Base-by-base conservation (phyloP, 2,329 filamentous ascomycete genomes). In the Colletotrichum tofieldiae region DNA sequence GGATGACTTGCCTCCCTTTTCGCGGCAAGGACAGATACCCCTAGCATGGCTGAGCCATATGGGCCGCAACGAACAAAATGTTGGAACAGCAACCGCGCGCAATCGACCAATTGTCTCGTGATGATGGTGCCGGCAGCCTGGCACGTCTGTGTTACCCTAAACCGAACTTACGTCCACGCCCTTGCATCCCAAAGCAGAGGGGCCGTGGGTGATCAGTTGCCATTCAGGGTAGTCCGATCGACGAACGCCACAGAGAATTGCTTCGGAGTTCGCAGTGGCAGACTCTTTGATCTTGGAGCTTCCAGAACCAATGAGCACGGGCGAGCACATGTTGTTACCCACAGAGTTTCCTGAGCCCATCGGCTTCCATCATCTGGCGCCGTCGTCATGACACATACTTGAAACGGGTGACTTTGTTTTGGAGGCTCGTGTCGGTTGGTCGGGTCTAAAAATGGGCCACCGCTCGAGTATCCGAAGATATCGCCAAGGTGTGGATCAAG, bases 31-130 rank as follows among this genome's bases (percentile, higher is more conserved):
- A 65, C 39, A 60, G 66, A 72, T 72, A 72, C 65, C 70, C 65
- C 65, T 72, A 69, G 59, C 47, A 70, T 72, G 70, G 70, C 70
- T 65, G 70, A 49, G 70, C 70, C 65, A 60, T 65, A 39, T 60
- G 69, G 70, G 54, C 47, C 65, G 54, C 65, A 65, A 72, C 61
- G n/a, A 47, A 59, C 51, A 62, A 52, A 45, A 39, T 41, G 65
- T 65, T 64, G 65, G 59, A 65, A 72, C 65, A 65, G 39, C 60
- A 72, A 61, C 29, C 41, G 23, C 39, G 7, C 29, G 59, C 18
- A 62, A 41, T 26, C 43, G 26, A 9, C n/a, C 56, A 52, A 63
- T 52, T 51, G 65, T 58, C 16, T 58, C 52, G 43, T 63, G 49
- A 62, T 58, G 29, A 37, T 56, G 29, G 62, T 65, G 29, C 32